These are phyloP conservation scores for Gossypioides kirkii DNA, from an alignment of 345 rosid genomes.

Conservation along the genomic window DNA sequence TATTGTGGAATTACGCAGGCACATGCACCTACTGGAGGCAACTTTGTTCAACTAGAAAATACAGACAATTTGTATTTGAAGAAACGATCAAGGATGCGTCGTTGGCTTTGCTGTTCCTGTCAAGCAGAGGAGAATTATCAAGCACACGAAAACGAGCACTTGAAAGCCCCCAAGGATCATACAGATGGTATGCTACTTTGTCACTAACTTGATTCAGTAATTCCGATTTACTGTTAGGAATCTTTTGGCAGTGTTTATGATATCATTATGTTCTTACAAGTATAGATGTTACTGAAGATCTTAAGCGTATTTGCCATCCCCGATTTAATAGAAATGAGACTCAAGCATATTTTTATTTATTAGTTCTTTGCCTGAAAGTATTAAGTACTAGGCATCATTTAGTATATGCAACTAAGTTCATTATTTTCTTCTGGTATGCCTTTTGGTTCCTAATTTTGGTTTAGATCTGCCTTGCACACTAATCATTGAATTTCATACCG, in stretches of 20 bases:
- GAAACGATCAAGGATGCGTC: constrained; percentile 81
- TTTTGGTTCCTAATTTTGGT: neutral
- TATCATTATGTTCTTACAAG: neutral
- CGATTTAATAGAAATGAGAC: neutral
- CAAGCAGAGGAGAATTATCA: constrained; percentile 76
- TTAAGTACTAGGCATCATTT: neutral
- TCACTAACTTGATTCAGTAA: neutral
- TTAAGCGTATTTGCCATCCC: neutral
- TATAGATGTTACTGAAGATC: neutral
- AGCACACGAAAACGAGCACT: constrained; percentile 48
- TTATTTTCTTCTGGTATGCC: neutral
- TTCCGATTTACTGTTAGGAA: neutral
- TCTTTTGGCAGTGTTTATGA: neutral
- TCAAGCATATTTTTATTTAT: neutral
- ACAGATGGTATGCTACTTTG: constrained; percentile 49
- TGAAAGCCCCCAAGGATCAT: constrained; percentile 48
- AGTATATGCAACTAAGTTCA: neutral
- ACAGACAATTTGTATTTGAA: constrained; percentile 44
- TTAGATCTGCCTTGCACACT: neutral
- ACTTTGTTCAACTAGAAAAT: constrained; percentile 52
- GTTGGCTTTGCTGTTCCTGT: constrained; percentile 92
- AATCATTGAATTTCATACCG: neutral
- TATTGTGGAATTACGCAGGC: constrained; percentile 34
- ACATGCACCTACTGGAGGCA: constrained; percentile 47
- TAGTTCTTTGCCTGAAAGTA: neutral